Base-by-base conservation (phyloP, 192 early-diverging fungal genomes). In the Thoreauomyces humboldtii region DNA sequence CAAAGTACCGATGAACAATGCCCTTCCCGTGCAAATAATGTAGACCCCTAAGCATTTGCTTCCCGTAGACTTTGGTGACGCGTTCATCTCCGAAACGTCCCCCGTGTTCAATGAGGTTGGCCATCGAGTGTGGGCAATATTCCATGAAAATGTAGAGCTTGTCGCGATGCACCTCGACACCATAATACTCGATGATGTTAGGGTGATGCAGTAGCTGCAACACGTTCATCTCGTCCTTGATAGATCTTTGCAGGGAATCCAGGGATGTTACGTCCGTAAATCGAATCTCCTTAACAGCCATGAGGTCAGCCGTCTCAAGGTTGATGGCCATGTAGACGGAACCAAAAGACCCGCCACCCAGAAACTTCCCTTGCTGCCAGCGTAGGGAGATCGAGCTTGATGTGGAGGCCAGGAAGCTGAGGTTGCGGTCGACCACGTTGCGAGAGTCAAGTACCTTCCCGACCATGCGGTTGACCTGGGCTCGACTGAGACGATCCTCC, bases 281-380 rank as follows among this genome's bases (percentile, higher is more conserved):
- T 25, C 87, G 78, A 55, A 95, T 95, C 63, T 93, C 93, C 69
- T 95, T 95, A 63, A 93, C 93, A 0, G 93, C 93, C 88, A 95
- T 92, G 17, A 93, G 63, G 52, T 89, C 90, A 34, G 88, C 87
- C 1, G 89, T 84, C 64, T 91, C 89, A 29, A 91, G 80, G 50
- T 93, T 93, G 59, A 89, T 86, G 7, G 87, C 93, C 50, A 88
- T 76, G 67, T 91, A 92, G 17, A 73, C 93, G 0, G 89, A 86
- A 7, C 93, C 93, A 77, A 88, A 95, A 0, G 91, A 87, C 38
- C 93, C 93, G 15, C 90, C 83, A 4, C 93, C 92, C 43, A 95
- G 85, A 54, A 86, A 91, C 51, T 86, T 83, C 17, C 88, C 91
- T 55, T 89, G 86, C 59, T 93, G 89, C 92, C 92, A 95, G 25